A percentile compares a stretch with the other conserved stretches of the same genome.
phyloP scores from a whole-genome alignment of 768 basidiomycete species.

The Sporobolomyces phaffii region DNA sequence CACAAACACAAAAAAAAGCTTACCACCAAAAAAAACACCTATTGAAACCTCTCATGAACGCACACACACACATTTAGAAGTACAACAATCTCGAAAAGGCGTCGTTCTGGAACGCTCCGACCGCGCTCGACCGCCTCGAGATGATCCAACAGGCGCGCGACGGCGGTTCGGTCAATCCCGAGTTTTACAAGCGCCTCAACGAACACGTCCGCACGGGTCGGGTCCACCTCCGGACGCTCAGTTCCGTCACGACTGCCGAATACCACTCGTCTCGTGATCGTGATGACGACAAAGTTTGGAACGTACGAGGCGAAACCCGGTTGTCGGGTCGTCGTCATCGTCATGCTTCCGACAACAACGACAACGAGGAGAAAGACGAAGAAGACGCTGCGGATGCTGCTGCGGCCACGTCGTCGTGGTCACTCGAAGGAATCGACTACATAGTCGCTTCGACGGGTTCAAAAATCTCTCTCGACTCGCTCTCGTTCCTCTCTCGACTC shows the following conservation, averaged over 20 bases:
- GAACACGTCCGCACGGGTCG: constrained; percentile 18
- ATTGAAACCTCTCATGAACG: too few relatives aligned
- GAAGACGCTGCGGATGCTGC: not conserved
- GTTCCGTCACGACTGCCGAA: not conserved
- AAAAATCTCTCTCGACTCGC: constrained; percentile 14
- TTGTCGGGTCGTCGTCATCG: not conserved
- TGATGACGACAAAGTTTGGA: constrained; percentile 9
- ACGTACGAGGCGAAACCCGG: constrained; percentile 2
- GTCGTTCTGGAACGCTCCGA: constrained; percentile 33
- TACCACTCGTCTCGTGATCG: not conserved
- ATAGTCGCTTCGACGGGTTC: constrained; percentile 36
- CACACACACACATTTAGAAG: too few relatives aligned
- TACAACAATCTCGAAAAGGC: constrained; percentile 36
- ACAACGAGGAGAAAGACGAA: not conserved
- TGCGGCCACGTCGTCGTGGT: too few relatives aligned
- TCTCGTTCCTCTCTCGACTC: constrained; percentile 36
- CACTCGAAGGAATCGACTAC: constrained; percentile 18
- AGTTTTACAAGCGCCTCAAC: constrained; percentile 28
- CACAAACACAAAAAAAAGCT: too few relatives aligned
- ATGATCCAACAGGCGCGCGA: constrained; percentile 30
- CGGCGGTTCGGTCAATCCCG: constrained; percentile 39
- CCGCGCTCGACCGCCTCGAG: constrained; percentile 1
- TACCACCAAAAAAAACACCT: too few relatives aligned
- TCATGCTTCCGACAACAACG: too few relatives aligned
- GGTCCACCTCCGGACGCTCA: constrained; percentile 15